Evolutionary conservation across 1,139 yeast species (phyloP), one percentile per base, ranked within the genome.

Genomic region (Taphrina sp.): DNA sequence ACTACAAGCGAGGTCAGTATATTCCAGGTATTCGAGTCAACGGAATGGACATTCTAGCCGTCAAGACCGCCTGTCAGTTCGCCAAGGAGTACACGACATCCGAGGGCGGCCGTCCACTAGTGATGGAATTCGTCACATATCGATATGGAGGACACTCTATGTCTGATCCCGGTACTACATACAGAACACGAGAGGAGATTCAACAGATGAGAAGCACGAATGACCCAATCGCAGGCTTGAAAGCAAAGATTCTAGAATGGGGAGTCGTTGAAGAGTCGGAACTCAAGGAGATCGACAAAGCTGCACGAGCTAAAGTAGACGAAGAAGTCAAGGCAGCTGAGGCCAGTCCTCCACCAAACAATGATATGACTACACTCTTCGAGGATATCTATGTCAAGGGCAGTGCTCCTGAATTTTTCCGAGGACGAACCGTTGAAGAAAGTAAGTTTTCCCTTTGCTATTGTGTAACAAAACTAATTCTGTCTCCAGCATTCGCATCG

Each of bases 141-240:
- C 85, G 98, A 80, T 92, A 92, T 73, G 97, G 98, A 78, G 98
- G 98, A 72, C 98, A 92, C 81, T 92, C 98, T 33, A 52, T 56
- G 54, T 45, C 52, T 17, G 57, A 49, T 34, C 60, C 53, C n/a
- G 47, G 58, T 38, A 52, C 58, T 24, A 45, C 58, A 8, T 58
- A 47, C 57, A 52, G 61, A 51, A 92, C 98, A 70, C 89, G 98
- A 78, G 98, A 92, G 77, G 98, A 92, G 78, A 95, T 92, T 66
- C 97, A 90, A 76, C 94, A 92, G 79, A 90, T 92, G 96, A 85
- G 98, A 79, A 88, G 96, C 47, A 85, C 90, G 78, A 89, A 85
- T 72, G 98, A 92, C 73, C 96, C 97, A 67, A 89, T 92, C 73
- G 92, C 96, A 59, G 97, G 97, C 64, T 82, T 92, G 70, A 90